Conservation (phyloP, 331 rosid species). For the Arachis monticola region DNA sequence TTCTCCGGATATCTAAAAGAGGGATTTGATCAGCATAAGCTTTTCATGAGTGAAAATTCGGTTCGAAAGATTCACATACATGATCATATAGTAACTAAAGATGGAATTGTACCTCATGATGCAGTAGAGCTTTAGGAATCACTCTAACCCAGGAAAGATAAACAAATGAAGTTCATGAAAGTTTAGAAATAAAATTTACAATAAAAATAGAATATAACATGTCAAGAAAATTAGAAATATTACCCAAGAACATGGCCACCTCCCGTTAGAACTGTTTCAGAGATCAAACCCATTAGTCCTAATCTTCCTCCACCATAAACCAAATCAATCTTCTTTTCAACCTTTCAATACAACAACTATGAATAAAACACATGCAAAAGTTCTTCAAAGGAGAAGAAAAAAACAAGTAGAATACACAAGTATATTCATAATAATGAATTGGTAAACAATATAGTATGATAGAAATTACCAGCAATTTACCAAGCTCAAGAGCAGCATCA, state of each 20-base stretch:
- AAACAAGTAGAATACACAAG: too few relatives aligned
- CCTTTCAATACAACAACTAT: slow-evolving; percentile 43
- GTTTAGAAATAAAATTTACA: background rate
- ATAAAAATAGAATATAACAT: background rate
- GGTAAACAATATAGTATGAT: background rate
- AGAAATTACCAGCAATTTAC: slow-evolving; percentile 56
- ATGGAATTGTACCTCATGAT: slow-evolving; percentile 59
- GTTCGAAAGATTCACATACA: slow-evolving; percentile 18
- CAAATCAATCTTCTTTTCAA: slow-evolving; percentile 61
- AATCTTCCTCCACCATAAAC: slow-evolving; percentile 81
- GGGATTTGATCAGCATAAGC: slow-evolving; percentile 36
- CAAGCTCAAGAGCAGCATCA: slow-evolving; percentile 70
- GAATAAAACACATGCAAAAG: slow-evolving; percentile 14
- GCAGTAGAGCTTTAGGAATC: slow-evolving; percentile 66
- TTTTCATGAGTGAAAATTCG: slow-evolving; percentile 11
- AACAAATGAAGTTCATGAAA: slow-evolving; percentile 25
- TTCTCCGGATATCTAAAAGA: slow-evolving; percentile 59
- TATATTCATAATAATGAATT: slow-evolving; percentile 3
- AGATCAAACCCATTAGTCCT: slow-evolving; percentile 78
- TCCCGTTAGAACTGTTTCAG: slow-evolving; percentile 60
- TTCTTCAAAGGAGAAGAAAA: background rate
- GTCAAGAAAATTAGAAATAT: slow-evolving; percentile 6
- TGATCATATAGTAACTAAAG: slow-evolving; percentile 9
- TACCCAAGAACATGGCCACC: slow-evolving; percentile 87
- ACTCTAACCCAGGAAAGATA: slow-evolving; percentile 51